phyloP scores from a whole-genome alignment of 495 filamentous ascomycete species.

The Lophiostoma macrostomum region DNA sequence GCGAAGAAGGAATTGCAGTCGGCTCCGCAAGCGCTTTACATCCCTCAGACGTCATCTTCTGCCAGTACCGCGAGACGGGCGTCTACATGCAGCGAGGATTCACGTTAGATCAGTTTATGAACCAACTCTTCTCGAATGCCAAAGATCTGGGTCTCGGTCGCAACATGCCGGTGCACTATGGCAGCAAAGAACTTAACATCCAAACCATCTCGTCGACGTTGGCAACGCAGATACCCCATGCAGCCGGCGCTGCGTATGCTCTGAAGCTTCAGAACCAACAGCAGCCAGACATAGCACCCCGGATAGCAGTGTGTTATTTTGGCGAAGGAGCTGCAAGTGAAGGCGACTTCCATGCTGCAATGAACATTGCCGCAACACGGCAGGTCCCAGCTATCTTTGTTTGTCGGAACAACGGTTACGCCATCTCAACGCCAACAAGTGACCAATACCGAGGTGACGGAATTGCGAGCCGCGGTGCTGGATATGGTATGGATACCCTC shows the following conservation, averaged over 20 bases:
- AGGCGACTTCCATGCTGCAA: slow-evolving; percentile 94
- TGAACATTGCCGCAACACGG: slow-evolving; percentile 94
- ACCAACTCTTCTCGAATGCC: slow-evolving; percentile 85
- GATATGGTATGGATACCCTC: slow-evolving; percentile 96
- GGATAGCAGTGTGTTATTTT: slow-evolving; percentile 87
- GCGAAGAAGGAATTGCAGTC: slow-evolving; percentile 91
- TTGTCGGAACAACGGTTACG: slow-evolving; percentile 96
- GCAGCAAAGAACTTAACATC: slow-evolving; percentile 75
- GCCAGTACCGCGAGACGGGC: slow-evolving; percentile 91
- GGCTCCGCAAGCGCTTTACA: slow-evolving; percentile 78
- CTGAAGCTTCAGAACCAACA: slow-evolving; percentile 79
- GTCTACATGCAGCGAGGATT: slow-evolving; percentile 89
- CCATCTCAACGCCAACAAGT: slow-evolving; percentile 89
- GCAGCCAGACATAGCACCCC: slow-evolving; percentile 61
- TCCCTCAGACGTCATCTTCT: slow-evolving; percentile 85
- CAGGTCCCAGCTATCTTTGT: slow-evolving; percentile 91
- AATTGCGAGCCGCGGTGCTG: slow-evolving; percentile 89
- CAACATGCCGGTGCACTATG: slow-evolving; percentile 99
- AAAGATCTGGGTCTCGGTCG: slow-evolving; percentile 79
- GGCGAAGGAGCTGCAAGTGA: slow-evolving; percentile 97
- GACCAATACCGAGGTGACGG: slow-evolving; percentile 98
- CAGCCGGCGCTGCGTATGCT: slow-evolving; percentile 89
- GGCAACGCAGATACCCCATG: slow-evolving; percentile 94
- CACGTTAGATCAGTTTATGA: slow-evolving; percentile 85
- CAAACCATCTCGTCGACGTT: slow-evolving; percentile 92